Evolutionary conservation across 1,284 basidiomycete genomes (phyloP).

Genomic region (Sanghuangporus weigelae): DNA sequence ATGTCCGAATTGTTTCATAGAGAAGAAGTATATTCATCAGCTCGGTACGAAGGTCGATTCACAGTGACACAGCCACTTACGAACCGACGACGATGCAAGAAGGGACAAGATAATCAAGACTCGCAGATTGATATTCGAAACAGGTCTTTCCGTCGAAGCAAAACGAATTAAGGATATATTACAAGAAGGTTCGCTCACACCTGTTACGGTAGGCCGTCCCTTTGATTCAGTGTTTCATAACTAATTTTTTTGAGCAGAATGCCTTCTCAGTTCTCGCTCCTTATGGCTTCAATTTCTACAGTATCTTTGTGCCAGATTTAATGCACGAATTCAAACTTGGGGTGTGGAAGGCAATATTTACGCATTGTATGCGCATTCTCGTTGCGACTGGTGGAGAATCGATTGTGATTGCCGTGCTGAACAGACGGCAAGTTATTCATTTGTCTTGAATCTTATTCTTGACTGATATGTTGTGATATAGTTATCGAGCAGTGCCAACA

Average conservation of each 20-base stretch:
- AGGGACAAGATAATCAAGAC: constrained; percentile 15
- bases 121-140: constrained; percentile 18
- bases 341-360: constrained; percentile 26
- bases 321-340: constrained; percentile 27
- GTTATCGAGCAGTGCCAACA: constrained; percentile 26
- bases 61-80: neutral
- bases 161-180: constrained; percentile 15
- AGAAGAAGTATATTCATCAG: constrained; percentile 20
- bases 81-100: neutral
- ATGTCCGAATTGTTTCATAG: constrained; percentile 26
- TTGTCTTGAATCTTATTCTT: neutral
- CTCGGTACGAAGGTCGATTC: constrained; percentile 24
- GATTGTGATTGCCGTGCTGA: neutral
- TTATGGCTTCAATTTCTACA: constrained; percentile 20
- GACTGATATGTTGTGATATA: neutral
- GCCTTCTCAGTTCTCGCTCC: constrained; percentile 21
- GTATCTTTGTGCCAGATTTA: constrained; percentile 23
- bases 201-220: constrained; percentile 18
- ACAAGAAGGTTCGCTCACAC: constrained; percentile 10
- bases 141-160: constrained; percentile 15
- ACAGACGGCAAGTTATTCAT: neutral
- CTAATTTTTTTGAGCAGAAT: constrained; percentile 16
- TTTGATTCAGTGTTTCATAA: constrained; percentile 9
- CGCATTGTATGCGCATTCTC: constrained; percentile 25
- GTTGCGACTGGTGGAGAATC: neutral